phyloP scores from a whole-genome alignment of 1,139 yeast genomes.

The Protomyces arabidopsidicola region DNA sequence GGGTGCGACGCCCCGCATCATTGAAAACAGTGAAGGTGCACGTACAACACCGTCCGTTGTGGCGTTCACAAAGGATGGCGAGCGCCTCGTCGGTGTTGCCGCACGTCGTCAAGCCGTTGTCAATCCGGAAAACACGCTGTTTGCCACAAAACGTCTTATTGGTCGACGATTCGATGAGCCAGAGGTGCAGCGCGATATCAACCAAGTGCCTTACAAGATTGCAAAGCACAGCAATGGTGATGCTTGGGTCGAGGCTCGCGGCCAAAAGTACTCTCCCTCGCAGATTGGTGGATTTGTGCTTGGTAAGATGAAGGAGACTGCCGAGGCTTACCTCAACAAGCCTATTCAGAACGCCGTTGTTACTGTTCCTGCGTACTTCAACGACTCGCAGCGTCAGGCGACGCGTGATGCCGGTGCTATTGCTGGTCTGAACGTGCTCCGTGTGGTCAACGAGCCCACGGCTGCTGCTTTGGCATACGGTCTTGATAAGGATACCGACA shows the following conservation, averaged over 20 bases:
- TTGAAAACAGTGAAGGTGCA: slow-evolving; percentile 98
- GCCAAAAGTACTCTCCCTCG: slow-evolving; percentile 89
- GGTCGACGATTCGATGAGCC: slow-evolving; percentile 96
- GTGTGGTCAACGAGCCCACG: slow-evolving; percentile 98
- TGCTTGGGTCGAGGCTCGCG: slow-evolving; percentile 98
- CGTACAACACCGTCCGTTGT: slow-evolving; percentile 98
- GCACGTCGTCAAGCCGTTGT: slow-evolving; percentile 99
- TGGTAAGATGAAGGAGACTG: slow-evolving; percentile 95
- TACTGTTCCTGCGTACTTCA: slow-evolving; percentile 96
- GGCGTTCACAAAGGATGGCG: slow-evolving; percentile 95
- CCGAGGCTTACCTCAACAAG: slow-evolving; percentile 86
- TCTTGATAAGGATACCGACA: slow-evolving; percentile 72
- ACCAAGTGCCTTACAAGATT: slow-evolving; percentile 95
- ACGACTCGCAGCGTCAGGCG: slow-evolving; percentile 98
- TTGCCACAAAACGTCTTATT: slow-evolving; percentile 96
- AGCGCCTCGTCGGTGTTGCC: slow-evolving; percentile 94
- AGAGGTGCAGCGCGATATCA: slow-evolving; percentile 94
- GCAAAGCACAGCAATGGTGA: slow-evolving; percentile 95
- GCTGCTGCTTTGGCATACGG: slow-evolving; percentile 99
- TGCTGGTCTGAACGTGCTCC: slow-evolving; percentile 89
- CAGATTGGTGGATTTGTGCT: slow-evolving; percentile 96
- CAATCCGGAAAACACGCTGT: slow-evolving; percentile 94
- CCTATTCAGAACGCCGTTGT: slow-evolving; percentile 85
- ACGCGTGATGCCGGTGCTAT: slow-evolving; percentile 98
- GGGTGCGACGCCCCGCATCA: slow-evolving; percentile 92